Evolutionary conservation across 805 yeast species (phyloP).

Genomic region (Teunomyces kruisii): DNA sequence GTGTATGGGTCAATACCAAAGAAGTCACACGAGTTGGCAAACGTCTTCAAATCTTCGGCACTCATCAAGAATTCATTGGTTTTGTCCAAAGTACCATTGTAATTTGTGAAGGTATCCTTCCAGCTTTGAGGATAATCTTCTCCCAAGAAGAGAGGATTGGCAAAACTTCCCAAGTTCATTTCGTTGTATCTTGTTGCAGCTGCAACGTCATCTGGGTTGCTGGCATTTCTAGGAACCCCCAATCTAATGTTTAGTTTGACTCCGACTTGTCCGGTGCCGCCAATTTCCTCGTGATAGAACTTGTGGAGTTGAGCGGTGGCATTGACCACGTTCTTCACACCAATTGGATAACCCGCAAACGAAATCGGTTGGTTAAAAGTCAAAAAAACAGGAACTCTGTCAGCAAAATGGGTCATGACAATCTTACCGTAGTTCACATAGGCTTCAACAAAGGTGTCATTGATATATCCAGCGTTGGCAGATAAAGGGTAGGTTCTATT

Average conservation of each 20-base stretch:
- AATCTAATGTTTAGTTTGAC: slow-evolving; percentile 27
- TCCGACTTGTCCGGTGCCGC: slow-evolving; percentile 21
- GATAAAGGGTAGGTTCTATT: slow-evolving; percentile 9
- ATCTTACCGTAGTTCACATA: slow-evolving; percentile 31
- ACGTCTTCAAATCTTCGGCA: slow-evolving; percentile 19
- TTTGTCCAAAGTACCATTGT: slow-evolving; percentile 8
- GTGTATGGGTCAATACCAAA: slow-evolving; percentile 32
- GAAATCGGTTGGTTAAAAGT: slow-evolving; percentile 32
- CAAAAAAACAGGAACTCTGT: slow-evolving; percentile 29
- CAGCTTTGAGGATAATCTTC: slow-evolving; percentile 24
- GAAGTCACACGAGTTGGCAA: slow-evolving; percentile 27
- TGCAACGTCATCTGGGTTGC: slow-evolving; percentile 17
- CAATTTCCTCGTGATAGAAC: slow-evolving; percentile 20
- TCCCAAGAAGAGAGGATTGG: slow-evolving; percentile 29
- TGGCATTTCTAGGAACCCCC: slow-evolving; percentile 24
- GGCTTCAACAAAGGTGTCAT: slow-evolving; percentile 24
- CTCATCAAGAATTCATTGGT: slow-evolving; percentile 17
- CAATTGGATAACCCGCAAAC: slow-evolving; percentile 15
- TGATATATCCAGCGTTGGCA: slow-evolving; percentile 23
- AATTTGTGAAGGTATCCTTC: slow-evolving; percentile 15
- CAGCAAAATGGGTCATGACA: slow-evolving; percentile 26
- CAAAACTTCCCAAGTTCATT: slow-evolving; percentile 23
- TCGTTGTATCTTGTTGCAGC: slow-evolving; percentile 28
- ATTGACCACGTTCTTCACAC: slow-evolving; percentile 24
- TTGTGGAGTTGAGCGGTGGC: slow-evolving; percentile 21